Percentiles rank a stretch among this genome's conserved stretches.
Evolutionary conservation across 2,329 filamentous ascomycete genomes (phyloP).

Genomic region (Cordyceps sp.): DNA sequence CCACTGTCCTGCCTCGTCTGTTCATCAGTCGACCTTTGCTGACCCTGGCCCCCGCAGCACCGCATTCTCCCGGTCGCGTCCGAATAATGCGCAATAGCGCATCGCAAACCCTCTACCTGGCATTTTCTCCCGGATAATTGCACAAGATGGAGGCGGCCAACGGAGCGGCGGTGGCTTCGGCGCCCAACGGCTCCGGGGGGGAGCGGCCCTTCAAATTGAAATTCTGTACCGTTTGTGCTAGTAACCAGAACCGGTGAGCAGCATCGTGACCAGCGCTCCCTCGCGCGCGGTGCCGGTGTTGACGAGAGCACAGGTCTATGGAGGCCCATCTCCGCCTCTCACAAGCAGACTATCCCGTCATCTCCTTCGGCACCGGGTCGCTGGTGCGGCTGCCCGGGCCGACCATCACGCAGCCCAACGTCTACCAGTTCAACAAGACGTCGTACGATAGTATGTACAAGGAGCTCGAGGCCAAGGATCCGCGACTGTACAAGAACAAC

Average conservation of each 20-base stretch:
- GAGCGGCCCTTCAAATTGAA: slow-evolving; percentile 67
- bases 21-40: no score
- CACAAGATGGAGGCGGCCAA: slow-evolving; percentile 25
- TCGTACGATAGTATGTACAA: slow-evolving; percentile 92
- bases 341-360: slow-evolving; percentile 77
- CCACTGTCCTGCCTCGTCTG: not conserved
- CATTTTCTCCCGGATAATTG: slow-evolving; percentile 3
- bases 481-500: slow-evolving; percentile 75
- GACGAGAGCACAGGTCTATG: slow-evolving; percentile 38
- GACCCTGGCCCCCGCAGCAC: no score
- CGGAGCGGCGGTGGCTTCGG: slow-evolving; percentile 15
- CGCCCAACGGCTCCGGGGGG: slow-evolving; percentile 28
- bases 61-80: not conserved
- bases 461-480: slow-evolving; percentile 74
- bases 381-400: slow-evolving; percentile 87
- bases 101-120: slow-evolving; percentile 1
- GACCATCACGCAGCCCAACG: slow-evolving; percentile 82
- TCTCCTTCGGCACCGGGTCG: slow-evolving; percentile 93
- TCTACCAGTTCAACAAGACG: slow-evolving; percentile 95
- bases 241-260: slow-evolving; percentile 82
- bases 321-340: slow-evolving; percentile 93
- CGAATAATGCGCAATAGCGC: slow-evolving; percentile 9
- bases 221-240: slow-evolving; percentile 97
- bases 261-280: not conserved
- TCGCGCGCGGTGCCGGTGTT: no score